These are phyloP conservation scores for Globisporangium splendens DNA, from an alignment of 352 stramenopile genomes.

Conservation along the genomic window DNA sequence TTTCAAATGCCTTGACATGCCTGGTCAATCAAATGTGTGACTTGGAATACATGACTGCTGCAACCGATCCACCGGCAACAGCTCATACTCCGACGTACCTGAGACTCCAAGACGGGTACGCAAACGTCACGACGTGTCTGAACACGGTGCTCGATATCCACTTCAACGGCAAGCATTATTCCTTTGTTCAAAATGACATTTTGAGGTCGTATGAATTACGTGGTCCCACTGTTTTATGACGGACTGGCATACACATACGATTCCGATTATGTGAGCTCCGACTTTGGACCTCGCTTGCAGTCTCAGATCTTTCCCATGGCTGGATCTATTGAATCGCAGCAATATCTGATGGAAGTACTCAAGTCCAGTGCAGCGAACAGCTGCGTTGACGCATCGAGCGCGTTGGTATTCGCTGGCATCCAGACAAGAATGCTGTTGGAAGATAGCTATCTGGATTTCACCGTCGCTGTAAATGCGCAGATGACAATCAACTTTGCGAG, in stretches of 20 bases:
- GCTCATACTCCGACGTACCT: conserved; percentile 1
- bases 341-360: conserved; percentile 6
- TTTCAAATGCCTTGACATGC: conserved; percentile 1
- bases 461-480: background rate
- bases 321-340: background rate
- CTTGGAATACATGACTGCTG: conserved; percentile 4
- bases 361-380: background rate
- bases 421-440: background rate
- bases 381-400: background rate
- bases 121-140: background rate
- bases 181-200: background rate
- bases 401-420: background rate
- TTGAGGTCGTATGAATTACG: no score
- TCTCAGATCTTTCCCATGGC: background rate
- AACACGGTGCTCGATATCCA: background rate
- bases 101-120: background rate
- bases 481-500: conserved; percentile 1
- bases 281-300: background rate
- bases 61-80: background rate
- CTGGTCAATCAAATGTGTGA: conserved; percentile 1
- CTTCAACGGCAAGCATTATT: background rate
- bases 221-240: background rate
- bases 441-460: background rate
- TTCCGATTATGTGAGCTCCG: no score
- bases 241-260: background rate